These are phyloP conservation scores for Lipomyces lipofer DNA, from an alignment of 805 yeast species.

Conservation along the genomic window DNA sequence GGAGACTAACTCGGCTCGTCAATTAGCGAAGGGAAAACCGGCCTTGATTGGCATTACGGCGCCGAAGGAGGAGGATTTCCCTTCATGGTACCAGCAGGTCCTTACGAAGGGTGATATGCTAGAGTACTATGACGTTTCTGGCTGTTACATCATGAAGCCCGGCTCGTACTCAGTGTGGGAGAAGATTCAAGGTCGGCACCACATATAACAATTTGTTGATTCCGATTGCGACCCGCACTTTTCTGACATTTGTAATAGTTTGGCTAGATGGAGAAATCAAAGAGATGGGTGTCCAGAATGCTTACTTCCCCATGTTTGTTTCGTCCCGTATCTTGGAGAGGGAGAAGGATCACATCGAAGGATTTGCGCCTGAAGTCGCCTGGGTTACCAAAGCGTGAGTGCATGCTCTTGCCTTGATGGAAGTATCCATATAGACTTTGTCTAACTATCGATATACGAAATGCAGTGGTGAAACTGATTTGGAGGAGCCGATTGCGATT, in stretches of 20 bases:
- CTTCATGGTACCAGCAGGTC: conserved; percentile 97
- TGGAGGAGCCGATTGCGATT: conserved; percentile 98
- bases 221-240: not conserved
- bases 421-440: too few species aligned
- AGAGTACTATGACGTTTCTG: conserved; percentile 97
- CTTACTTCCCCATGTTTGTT: conserved; percentile 98
- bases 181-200: conserved; percentile 57
- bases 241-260: conserved; percentile 35
- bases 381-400: conserved; percentile 90
- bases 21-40: conserved; percentile 10
- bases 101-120: conserved; percentile 97
- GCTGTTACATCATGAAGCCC: conserved; percentile 97
- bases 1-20: not conserved
- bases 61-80: conserved; percentile 86
- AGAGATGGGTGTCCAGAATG: conserved; percentile 85
- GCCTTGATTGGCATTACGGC: conserved; percentile 95
- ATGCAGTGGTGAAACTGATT: conserved; percentile 71
- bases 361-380: conserved; percentile 99
- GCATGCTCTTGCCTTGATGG: not conserved
- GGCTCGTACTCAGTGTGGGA: conserved; percentile 96
- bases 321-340: conserved; percentile 88
- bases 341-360: conserved; percentile 98
- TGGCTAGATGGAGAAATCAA: conserved; percentile 84
- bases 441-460: not conserved
- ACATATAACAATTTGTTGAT: conserved; percentile 48